Percentiles rank a stretch among this genome's conserved stretches.
Conservation (phyloP, 2,329 filamentous ascomycete species). For the Botrytis fabae region DNA sequence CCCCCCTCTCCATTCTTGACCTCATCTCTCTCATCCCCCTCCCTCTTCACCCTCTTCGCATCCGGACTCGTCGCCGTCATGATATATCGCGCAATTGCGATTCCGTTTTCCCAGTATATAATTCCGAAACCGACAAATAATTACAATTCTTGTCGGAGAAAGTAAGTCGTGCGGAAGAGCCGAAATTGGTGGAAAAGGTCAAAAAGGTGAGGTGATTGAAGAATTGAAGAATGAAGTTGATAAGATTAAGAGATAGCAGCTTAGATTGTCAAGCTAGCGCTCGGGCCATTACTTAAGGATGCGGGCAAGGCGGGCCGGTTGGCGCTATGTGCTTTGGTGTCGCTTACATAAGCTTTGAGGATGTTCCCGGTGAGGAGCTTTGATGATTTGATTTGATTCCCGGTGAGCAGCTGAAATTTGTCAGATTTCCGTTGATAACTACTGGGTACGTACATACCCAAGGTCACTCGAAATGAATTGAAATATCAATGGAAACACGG, state of each 20-base stretch:
- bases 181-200: background rate
- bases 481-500: background rate
- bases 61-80: background rate
- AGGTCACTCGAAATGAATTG: background rate
- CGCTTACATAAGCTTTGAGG: background rate
- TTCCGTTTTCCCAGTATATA: background rate
- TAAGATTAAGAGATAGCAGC: constrained; percentile 1
- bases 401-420: too few relatives aligned
- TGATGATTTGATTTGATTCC: background rate
- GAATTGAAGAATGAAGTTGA: background rate
- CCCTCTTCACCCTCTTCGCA: background rate
- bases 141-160: background rate
- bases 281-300: background rate
- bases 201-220: background rate
- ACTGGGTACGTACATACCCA: background rate
- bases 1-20: background rate
- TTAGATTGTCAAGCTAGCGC: background rate
- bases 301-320: background rate
- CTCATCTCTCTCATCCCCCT: background rate
- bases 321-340: background rate
- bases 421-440: background rate
- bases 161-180: background rate
- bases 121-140: background rate
- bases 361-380: background rate
- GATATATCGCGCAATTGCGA: background rate